These are phyloP conservation scores for Lipomyces yamadae DNA, from an alignment of 805 yeast species.

Conservation along the genomic window DNA sequence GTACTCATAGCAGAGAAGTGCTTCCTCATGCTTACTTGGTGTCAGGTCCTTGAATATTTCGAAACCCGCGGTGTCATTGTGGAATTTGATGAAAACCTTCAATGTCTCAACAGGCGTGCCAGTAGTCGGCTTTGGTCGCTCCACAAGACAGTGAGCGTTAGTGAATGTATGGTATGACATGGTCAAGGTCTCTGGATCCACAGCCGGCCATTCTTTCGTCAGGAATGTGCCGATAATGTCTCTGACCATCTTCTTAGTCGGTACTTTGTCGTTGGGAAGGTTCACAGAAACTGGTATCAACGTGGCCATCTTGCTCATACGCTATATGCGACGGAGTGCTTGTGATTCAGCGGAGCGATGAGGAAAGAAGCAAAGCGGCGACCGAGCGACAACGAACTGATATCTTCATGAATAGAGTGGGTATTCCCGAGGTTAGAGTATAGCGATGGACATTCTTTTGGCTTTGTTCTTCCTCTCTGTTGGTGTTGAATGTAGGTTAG, in stretches of 20 bases:
- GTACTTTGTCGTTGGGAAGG: not conserved
- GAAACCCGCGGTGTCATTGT: not conserved
- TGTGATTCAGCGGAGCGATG: not conserved
- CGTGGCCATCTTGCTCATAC: not conserved
- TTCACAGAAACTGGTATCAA: not conserved
- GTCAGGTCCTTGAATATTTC: not conserved
- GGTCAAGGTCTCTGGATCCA: constrained; percentile 1
- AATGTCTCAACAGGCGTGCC: not conserved
- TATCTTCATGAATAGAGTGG: too few relatives aligned
- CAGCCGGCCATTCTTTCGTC: constrained; percentile 1
- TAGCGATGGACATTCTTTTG: too few relatives aligned
- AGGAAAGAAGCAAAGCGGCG: constrained; percentile 1
- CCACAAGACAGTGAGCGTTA: not conserved
- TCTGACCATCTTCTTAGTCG: constrained; percentile 5
- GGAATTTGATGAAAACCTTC: constrained; percentile 2
- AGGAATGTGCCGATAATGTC: constrained; percentile 4
- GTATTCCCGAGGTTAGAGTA: too few relatives aligned
- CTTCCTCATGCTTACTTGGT: constrained; percentile 1
- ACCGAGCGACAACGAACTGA: not conserved
- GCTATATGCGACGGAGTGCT: not conserved
- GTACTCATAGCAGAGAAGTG: constrained; percentile 1
- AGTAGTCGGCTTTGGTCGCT: constrained; percentile 3
- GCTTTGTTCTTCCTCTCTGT: too few relatives aligned
- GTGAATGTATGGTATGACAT: not conserved
- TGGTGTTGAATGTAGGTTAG: too few relatives aligned